Evolutionary conservation across 2,329 filamentous ascomycete species (phyloP).

Genomic region (Microdochium nivale): DNA sequence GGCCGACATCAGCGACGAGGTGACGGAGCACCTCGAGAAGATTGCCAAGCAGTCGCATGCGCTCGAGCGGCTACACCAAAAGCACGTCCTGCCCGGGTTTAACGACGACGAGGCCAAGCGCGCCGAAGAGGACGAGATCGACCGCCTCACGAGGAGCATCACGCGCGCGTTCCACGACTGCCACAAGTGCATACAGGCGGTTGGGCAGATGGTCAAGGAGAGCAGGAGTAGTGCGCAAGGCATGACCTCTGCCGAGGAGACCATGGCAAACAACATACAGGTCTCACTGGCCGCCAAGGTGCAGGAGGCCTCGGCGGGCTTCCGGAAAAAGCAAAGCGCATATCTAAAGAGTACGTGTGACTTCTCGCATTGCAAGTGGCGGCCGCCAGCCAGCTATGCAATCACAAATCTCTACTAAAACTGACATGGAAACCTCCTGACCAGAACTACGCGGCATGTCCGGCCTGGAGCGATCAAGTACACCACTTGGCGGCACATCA

Average conservation of each 20-base stretch:
- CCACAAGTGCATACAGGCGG: constrained; percentile 77
- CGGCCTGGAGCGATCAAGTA: constrained; percentile 26
- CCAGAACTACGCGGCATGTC: constrained; percentile 68
- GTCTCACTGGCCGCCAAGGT: constrained; percentile 81
- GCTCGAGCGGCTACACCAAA: constrained; percentile 89
- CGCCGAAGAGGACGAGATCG: constrained; percentile 83
- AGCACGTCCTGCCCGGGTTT: constrained; percentile 93
- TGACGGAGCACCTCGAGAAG: constrained; percentile 70
- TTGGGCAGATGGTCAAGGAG: constrained; percentile 81
- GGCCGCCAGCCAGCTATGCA: not conserved
- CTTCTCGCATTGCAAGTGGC: not conserved
- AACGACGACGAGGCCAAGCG: constrained; percentile 88
- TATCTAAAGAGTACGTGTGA: constrained; percentile 77
- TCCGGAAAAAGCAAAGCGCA: constrained; percentile 94
- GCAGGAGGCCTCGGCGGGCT: constrained; percentile 83
- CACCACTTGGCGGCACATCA: constrained; percentile 25
- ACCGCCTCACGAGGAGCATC: constrained; percentile 81
- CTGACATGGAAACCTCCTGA: not conserved
- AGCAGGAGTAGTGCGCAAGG: constrained; percentile 42
- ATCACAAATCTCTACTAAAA: constrained; percentile 10
- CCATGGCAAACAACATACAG: constrained; percentile 94
- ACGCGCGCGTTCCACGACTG: constrained; percentile 85
- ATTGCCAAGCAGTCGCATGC: constrained; percentile 77
- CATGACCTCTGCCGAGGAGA: constrained; percentile 77
- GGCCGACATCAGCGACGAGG: constrained; percentile 92